Evolutionary conservation across 2,329 filamentous ascomycete genomes (phyloP).

Genomic region (Epichloe brachyelytri): DNA sequence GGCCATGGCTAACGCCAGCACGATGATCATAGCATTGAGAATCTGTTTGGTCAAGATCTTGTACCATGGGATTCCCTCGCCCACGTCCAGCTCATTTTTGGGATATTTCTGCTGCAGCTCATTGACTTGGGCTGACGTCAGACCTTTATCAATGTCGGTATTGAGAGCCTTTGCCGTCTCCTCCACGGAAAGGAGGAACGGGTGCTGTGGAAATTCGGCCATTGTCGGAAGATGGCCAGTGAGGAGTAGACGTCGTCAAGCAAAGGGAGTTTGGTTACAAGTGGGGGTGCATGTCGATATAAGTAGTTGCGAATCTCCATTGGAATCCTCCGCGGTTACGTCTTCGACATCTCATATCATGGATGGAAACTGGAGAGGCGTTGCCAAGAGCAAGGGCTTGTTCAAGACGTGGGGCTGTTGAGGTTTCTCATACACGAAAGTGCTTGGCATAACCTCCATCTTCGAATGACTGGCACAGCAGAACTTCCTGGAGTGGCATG

Average conservation of each 20-base stretch:
- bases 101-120: conserved; percentile 48
- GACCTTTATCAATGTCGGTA: conserved; percentile 54
- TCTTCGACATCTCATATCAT: background rate
- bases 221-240: conserved; percentile 12
- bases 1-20: conserved; percentile 66
- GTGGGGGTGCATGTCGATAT: background rate
- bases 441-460: conserved; percentile 1
- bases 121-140: conserved; percentile 46
- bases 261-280: background rate
- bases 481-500: background rate
- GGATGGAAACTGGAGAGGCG: background rate
- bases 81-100: conserved; percentile 58
- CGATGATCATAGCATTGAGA: conserved; percentile 66
- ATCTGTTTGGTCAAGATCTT: conserved; percentile 63
- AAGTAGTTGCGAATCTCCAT: background rate
- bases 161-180: conserved; percentile 50
- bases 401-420: background rate
- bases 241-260: background rate
- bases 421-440: background rate
- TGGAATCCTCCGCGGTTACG: background rate
- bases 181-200: conserved; percentile 46
- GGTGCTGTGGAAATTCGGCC: conserved; percentile 38
- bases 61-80: conserved; percentile 52
- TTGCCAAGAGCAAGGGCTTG: conserved; percentile 1
- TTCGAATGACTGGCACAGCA: background rate